These are phyloP conservation scores for Aphanomyces astaci DNA, from an alignment of 352 stramenopile species.

Conservation along the genomic window DNA sequence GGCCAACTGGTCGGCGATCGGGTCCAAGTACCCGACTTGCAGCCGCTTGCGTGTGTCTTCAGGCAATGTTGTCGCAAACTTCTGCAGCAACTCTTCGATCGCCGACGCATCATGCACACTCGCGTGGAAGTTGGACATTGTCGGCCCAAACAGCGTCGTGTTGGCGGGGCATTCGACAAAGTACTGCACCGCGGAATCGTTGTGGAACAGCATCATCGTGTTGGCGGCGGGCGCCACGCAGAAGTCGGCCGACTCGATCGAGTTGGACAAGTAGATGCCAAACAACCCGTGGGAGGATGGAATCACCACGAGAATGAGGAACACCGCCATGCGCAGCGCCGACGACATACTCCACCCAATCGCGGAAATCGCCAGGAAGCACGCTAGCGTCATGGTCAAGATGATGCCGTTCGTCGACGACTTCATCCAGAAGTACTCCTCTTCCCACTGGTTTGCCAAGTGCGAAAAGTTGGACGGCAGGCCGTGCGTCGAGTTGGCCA, in stretches of 20 bases:
- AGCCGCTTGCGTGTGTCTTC: slow-evolving; percentile 47
- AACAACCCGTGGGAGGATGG: slow-evolving; percentile 74
- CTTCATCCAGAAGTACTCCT: slow-evolving; percentile 77
- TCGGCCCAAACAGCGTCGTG: slow-evolving; percentile 23
- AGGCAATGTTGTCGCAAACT: slow-evolving; percentile 37
- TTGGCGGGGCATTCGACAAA: slow-evolving; percentile 59
- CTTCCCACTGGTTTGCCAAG: slow-evolving; percentile 50
- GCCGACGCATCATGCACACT: not conserved
- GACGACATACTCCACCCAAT: slow-evolving; percentile 76
- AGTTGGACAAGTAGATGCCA: slow-evolving; percentile 66
- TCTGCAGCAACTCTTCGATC: slow-evolving; percentile 23
- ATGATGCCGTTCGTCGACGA: slow-evolving; percentile 75
- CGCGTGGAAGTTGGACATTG: not conserved
- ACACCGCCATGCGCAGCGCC: slow-evolving; percentile 60
- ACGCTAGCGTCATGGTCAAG: slow-evolving; percentile 54
- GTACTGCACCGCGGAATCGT: slow-evolving; percentile 43
- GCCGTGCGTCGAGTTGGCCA: slow-evolving; percentile 40
- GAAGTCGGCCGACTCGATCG: slow-evolving; percentile 75
- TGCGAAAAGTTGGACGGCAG: slow-evolving; percentile 51
- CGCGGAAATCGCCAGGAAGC: slow-evolving; percentile 69
- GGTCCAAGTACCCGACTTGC: slow-evolving; percentile 64
- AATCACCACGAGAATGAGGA: slow-evolving; percentile 65
- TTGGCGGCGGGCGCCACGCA: slow-evolving; percentile 61
- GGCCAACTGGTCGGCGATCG: slow-evolving; percentile 45
- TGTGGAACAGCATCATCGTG: slow-evolving; percentile 47